Conservation (phyloP, 1,139 yeast genomes). For the Torulaspora globosa region DNA sequence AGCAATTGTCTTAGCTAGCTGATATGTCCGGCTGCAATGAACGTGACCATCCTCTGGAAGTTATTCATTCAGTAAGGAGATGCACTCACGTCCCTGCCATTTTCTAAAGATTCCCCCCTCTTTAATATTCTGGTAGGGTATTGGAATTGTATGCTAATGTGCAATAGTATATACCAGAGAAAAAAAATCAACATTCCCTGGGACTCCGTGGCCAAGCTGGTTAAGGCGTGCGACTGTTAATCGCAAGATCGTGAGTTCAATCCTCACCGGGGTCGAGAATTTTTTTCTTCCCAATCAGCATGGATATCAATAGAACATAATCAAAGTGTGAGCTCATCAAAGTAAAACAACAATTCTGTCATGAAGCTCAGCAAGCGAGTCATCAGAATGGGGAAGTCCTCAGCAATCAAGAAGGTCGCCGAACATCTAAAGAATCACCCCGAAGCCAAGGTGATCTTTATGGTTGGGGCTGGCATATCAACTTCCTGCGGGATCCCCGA, state of each 20-base stretch:
- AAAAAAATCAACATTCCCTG: background rate
- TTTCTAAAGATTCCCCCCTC: no score
- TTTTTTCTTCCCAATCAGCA: background rate
- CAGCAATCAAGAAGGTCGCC: constrained; percentile 21
- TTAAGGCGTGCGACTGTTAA: constrained; percentile 40
- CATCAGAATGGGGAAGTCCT: constrained; percentile 5
- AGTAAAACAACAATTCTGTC: background rate
- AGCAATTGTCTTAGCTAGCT: no score
- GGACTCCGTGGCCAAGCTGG: constrained; percentile 39
- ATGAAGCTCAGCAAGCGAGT: background rate
- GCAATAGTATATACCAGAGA: background rate
- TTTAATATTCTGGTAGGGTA: no score
- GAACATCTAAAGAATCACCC: constrained; percentile 25
- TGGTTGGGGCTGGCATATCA: constrained; percentile 89
- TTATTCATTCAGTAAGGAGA: no score
- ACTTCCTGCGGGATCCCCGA: constrained; percentile 95
- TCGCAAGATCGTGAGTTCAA: constrained; percentile 40
- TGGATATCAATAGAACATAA: background rate
- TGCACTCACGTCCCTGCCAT: no score
- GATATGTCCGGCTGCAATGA: no score
- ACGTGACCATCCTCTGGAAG: no score
- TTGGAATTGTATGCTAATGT: background rate
- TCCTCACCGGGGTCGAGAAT: constrained; percentile 37
- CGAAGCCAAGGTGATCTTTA: constrained; percentile 36
- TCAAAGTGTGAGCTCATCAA: no score